These are phyloP conservation scores for Euphorbia lathyris DNA, from an alignment of 345 rosid species.

Conservation along the genomic window DNA sequence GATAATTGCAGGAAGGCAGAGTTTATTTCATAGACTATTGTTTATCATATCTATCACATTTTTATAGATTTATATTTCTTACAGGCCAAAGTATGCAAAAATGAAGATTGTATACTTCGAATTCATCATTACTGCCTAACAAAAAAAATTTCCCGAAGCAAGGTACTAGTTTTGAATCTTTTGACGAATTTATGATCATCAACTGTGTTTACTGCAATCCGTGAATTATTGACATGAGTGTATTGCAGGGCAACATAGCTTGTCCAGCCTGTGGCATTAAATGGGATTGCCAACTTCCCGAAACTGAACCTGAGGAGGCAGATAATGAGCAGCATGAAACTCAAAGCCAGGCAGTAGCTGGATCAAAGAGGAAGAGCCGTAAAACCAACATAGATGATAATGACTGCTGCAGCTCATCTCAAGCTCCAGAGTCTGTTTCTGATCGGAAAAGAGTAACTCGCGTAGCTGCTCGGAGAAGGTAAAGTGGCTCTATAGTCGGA, in stretches of 20 bases:
- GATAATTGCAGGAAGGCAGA: neutral
- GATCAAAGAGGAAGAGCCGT: slow-evolving; percentile 43
- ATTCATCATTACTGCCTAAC: slow-evolving; percentile 80
- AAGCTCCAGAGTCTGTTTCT: slow-evolving; percentile 29
- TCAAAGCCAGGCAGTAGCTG: slow-evolving; percentile 31
- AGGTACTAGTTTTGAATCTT: slow-evolving; percentile 31
- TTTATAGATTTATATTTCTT: slow-evolving; percentile 6
- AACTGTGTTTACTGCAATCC: neutral
- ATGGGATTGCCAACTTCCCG: slow-evolving; percentile 46
- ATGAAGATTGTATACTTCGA: slow-evolving; percentile 54
- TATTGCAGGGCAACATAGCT: slow-evolving; percentile 44
- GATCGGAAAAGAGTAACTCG: slow-evolving; percentile 53
- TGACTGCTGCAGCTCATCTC: slow-evolving; percentile 37
- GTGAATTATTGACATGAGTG: slow-evolving; percentile 4
- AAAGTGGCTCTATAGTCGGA: neutral
- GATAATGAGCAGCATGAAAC: slow-evolving; percentile 24
- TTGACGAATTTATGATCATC: neutral
- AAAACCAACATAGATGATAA: slow-evolving; percentile 21
- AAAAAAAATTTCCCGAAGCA: slow-evolving; percentile 45
- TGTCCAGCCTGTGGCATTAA: slow-evolving; percentile 65
- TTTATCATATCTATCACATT: neutral
- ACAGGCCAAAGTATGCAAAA: slow-evolving; percentile 77
- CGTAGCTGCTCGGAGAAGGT: slow-evolving; percentile 26
- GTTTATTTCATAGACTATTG: neutral
- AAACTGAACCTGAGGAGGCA: slow-evolving; percentile 47